phyloP scores from a whole-genome alignment of 2,329 filamentous ascomycete genomes.

The Diaporthe batatas region DNA sequence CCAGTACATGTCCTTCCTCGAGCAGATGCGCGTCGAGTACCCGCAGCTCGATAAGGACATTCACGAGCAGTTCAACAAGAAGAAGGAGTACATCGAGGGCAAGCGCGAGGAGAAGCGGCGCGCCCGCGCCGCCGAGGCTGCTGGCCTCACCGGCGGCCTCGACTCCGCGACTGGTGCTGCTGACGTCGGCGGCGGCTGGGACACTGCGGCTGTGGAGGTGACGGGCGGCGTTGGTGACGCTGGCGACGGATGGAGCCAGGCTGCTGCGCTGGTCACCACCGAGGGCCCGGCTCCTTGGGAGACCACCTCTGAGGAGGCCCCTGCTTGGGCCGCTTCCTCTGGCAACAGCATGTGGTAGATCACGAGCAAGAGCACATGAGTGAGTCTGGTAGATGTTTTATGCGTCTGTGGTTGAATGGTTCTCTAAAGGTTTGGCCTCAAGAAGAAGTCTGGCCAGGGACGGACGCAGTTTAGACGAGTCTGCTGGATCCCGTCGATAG shows the following conservation, averaged over 20 bases:
- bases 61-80: constrained; percentile 39
- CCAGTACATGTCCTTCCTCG: constrained; percentile 33
- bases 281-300: neutral
- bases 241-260: constrained; percentile 17
- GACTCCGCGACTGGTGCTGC: neutral
- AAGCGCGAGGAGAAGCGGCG: constrained; percentile 38
- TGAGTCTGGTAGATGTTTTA: neutral
- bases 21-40: constrained; percentile 38
- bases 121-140: constrained; percentile 19
- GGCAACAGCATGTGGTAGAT: neutral
- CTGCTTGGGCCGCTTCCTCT: neutral
- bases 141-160: neutral
- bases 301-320: neutral
- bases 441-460: neutral
- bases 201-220: neutral
- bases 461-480: neutral
- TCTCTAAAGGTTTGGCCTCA: neutral
- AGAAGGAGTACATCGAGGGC: constrained; percentile 39
- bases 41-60: constrained; percentile 39
- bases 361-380: neutral
- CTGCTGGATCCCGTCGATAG: neutral
- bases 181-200: constrained; percentile 25
- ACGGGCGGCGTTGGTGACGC: neutral
- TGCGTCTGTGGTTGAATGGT: neutral
- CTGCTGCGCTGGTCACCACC: neutral